phyloP scores from a whole-genome alignment of 768 basidiomycete species.

The Psilocybe sp. region DNA sequence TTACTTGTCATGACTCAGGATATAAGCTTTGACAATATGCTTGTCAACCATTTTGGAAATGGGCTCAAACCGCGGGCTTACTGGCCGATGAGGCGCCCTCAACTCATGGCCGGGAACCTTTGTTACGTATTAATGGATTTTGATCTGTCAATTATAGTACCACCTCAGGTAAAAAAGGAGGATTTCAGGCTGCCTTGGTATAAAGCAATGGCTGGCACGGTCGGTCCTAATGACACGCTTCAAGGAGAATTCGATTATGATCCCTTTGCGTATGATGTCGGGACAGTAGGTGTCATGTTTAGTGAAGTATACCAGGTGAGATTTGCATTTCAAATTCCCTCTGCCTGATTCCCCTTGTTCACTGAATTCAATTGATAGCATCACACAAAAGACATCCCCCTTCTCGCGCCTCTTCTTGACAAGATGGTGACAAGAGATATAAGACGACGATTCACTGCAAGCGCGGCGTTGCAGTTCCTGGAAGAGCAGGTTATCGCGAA shows the following conservation, averaged over 20 bases:
- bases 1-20: no score
- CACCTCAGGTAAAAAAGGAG: neutral
- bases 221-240: constrained; percentile 4
- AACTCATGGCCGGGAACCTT: constrained; percentile 6
- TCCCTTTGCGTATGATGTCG: constrained; percentile 23
- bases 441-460: constrained; percentile 19
- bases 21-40: constrained; percentile 7
- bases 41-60: constrained; percentile 12
- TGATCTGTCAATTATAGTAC: constrained; percentile 9
- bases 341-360: no score
- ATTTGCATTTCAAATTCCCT: no score
- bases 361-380: no score
- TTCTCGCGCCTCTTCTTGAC: constrained; percentile 26
- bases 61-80: neutral
- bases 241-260: constrained; percentile 24
- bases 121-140: constrained; percentile 19
- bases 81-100: neutral
- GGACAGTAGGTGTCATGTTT: no score
- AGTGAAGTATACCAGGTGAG: no score
- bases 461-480: constrained; percentile 22
- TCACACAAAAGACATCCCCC: constrained; percentile 13
- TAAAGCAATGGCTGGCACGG: neutral
- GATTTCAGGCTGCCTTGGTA: constrained; percentile 10
- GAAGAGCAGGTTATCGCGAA: no score
- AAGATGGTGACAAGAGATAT: constrained; percentile 23